These are phyloP conservation scores for Apiospora arundinis DNA, from an alignment of 2,329 filamentous ascomycete genomes.

Conservation along the genomic window DNA sequence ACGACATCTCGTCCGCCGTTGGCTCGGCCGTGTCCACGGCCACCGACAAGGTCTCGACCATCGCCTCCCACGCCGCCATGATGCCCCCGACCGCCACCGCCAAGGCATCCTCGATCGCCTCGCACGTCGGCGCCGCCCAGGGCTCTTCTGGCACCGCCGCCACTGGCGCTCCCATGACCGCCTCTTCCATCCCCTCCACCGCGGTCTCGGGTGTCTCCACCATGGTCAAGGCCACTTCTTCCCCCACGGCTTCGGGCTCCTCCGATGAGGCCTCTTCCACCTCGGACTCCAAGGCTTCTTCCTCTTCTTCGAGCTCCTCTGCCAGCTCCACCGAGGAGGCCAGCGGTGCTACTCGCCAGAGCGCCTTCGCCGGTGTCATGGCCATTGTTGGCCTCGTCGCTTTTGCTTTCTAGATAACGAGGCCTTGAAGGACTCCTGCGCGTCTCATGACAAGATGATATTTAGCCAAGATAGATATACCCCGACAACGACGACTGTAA, in stretches of 20 bases:
- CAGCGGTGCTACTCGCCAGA: background rate
- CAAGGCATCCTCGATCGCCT: background rate
- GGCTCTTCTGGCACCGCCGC: background rate
- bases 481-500: background rate
- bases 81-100: background rate
- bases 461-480: background rate
- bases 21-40: background rate
- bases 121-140: background rate
- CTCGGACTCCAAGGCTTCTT: background rate
- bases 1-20: background rate
- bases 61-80: background rate
- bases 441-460: background rate
- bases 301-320: background rate
- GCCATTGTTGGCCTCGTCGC: background rate
- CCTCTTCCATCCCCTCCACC: background rate
- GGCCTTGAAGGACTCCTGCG: background rate
- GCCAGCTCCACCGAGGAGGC: background rate
- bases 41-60: background rate
- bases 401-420: constrained; percentile 7
- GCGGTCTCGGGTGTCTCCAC: background rate
- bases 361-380: background rate
- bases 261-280: background rate
- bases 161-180: background rate
- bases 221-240: background rate
- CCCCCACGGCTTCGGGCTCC: background rate